Conservation (phyloP, 1,139 yeast genomes). For the Meyerozyma sp. region DNA sequence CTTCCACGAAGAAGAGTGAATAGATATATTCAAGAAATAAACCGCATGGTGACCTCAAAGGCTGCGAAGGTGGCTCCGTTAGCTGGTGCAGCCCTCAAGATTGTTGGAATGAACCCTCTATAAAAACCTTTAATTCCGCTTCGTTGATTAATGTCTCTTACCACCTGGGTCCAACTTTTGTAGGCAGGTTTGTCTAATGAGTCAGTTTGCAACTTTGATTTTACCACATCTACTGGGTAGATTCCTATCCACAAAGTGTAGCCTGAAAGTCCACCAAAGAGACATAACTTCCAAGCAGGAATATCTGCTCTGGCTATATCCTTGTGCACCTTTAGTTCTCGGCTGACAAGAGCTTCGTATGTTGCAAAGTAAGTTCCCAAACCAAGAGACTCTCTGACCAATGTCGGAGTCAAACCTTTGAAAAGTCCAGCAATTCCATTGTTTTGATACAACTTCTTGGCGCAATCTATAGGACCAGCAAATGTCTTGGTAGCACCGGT, state of each 20-base stretch:
- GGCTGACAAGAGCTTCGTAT: constrained; percentile 76
- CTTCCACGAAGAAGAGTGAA: constrained; percentile 1
- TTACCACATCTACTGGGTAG: constrained; percentile 83
- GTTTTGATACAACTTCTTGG: constrained; percentile 48
- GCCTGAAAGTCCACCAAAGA: constrained; percentile 83
- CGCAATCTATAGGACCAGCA: constrained; percentile 78
- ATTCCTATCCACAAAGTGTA: constrained; percentile 76
- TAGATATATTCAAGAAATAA: constrained; percentile 15
- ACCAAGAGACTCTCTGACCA: constrained; percentile 79
- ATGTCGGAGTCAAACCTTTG: constrained; percentile 76
- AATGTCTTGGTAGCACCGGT: constrained; percentile 44
- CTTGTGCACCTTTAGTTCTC: constrained; percentile 46
- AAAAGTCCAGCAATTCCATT: constrained; percentile 63
- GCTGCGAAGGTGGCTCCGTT: constrained; percentile 94
- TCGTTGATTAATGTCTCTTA: constrained; percentile 44
- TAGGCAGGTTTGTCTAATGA: constrained; percentile 46
- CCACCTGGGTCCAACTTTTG: constrained; percentile 50
- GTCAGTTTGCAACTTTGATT: constrained; percentile 85
- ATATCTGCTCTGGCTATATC: constrained; percentile 49
- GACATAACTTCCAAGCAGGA: constrained; percentile 80
- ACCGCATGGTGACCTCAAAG: constrained; percentile 81
- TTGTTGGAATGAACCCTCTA: constrained; percentile 85
- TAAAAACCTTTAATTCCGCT: constrained; percentile 74
- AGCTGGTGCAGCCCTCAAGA: constrained; percentile 94
- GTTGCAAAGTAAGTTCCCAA: constrained; percentile 86